A percentile compares a stretch with the other conserved stretches of the same genome.
phyloP scores from a whole-genome alignment of 441 rosid genomes.

The Gossypium lobatum region DNA sequence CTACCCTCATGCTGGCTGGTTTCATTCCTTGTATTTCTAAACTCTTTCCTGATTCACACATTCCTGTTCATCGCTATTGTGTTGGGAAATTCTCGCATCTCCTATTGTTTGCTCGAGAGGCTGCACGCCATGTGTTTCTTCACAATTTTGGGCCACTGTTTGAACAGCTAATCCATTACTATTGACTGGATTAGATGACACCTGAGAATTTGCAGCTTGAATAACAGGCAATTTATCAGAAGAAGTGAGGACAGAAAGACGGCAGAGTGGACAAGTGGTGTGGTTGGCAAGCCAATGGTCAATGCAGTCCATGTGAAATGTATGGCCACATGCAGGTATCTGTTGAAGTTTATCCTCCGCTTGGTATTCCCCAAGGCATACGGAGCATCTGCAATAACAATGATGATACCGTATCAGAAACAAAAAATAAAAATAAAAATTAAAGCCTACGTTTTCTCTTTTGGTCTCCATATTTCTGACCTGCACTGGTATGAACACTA shows the following conservation, averaged over 20 bases:
- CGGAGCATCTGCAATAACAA: slow-evolving; percentile 56
- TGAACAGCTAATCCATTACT: slow-evolving; percentile 19
- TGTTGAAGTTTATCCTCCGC: slow-evolving; percentile 81
- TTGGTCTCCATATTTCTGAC: background rate
- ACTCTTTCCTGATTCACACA: slow-evolving; percentile 15
- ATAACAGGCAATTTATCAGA: slow-evolving; percentile 21
- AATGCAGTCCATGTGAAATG: slow-evolving; percentile 89
- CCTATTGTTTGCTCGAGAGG: slow-evolving; percentile 22
- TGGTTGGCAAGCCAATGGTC: slow-evolving; percentile 82
- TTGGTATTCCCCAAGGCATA: slow-evolving; percentile 78
- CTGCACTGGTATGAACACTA: background rate
- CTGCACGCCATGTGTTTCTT: slow-evolving; percentile 15
- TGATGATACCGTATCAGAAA: background rate
- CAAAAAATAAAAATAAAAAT: background rate
- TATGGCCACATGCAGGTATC: slow-evolving; percentile 75
- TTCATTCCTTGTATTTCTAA: slow-evolving; percentile 14
- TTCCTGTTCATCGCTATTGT: slow-evolving; percentile 16
- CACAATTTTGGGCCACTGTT: slow-evolving; percentile 15
- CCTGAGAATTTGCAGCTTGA: slow-evolving; percentile 20
- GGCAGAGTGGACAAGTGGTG: slow-evolving; percentile 84
- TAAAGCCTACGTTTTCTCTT: background rate
- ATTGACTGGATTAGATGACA: slow-evolving; percentile 13
- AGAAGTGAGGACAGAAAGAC: slow-evolving; percentile 54
- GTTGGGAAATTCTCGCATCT: background rate
- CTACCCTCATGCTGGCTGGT: slow-evolving; percentile 12